A percentile compares a stretch with the other conserved stretches of the same genome.
Conservation (phyloP, 805 yeast genomes). For the Suhomyces vadensis region DNA sequence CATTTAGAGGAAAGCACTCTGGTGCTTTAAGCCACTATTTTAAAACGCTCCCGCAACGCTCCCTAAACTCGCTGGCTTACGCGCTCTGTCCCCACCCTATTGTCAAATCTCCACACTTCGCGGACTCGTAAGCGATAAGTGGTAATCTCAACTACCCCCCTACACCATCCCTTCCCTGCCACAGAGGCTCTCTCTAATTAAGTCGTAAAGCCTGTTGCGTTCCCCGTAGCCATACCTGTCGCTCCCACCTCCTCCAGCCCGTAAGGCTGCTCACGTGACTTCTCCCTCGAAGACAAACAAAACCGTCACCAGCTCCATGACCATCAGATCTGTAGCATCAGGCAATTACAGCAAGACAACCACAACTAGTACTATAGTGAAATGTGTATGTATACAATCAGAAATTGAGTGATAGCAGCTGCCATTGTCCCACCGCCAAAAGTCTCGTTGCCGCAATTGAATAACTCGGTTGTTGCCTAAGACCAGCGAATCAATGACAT, state of each 20-base stretch:
- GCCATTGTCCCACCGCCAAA: not conserved
- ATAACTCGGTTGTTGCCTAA: too few species aligned
- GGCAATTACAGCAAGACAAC: not conserved
- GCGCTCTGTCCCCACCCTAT: not conserved
- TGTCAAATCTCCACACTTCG: not conserved
- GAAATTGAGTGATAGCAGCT: not conserved
- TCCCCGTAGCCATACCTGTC: too few species aligned
- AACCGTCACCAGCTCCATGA: conserved; percentile 6
- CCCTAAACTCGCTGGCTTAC: too few species aligned
- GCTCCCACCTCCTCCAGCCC: not conserved
- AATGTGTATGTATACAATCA: not conserved
- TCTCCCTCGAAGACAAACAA: not conserved
- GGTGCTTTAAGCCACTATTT: too few species aligned
- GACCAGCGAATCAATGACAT: not conserved
- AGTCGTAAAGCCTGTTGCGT: not conserved
- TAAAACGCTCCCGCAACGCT: too few species aligned
- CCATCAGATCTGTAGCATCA: not conserved
- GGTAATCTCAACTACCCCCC: too few species aligned
- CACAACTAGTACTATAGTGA: not conserved
- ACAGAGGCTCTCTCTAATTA: not conserved
- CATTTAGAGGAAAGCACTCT: too few species aligned
- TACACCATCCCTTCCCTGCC: not conserved
- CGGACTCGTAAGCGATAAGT: too few species aligned
- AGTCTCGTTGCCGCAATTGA: too few species aligned
- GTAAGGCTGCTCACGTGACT: conserved; percentile 1